These are phyloP conservation scores for Citrus maxima DNA, from an alignment of 345 rosid genomes.

Conservation along the genomic window DNA sequence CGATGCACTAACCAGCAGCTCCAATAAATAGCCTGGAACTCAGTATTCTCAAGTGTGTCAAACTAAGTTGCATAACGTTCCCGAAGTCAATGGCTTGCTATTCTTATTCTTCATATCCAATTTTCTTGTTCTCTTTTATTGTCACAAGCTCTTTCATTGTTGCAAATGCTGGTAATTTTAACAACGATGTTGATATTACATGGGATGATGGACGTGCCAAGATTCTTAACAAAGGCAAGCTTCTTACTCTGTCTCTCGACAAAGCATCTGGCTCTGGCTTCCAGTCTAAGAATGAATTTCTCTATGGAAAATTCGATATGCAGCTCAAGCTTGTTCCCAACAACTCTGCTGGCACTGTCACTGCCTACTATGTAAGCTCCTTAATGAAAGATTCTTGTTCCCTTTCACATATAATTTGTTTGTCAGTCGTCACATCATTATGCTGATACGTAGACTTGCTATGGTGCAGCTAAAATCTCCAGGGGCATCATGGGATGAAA, in stretches of 20 bases:
- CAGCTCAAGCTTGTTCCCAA: conserved; percentile 40
- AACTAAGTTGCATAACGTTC: background rate
- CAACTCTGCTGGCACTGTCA: conserved; percentile 47
- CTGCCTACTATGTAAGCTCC: conserved; percentile 32
- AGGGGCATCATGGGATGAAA: conserved; percentile 64
- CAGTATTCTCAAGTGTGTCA: background rate
- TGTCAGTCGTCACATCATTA: background rate
- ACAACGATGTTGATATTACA: conserved; percentile 9
- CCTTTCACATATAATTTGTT: background rate
- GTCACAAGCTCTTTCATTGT: background rate
- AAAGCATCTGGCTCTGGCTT: conserved; percentile 36
- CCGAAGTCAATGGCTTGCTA: background rate
- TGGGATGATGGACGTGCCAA: conserved; percentile 28
- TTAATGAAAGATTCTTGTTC: background rate
- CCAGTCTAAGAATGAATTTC: conserved; percentile 31
- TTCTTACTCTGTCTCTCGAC: conserved; percentile 29
- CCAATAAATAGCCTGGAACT: background rate
- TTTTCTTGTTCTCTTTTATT: background rate
- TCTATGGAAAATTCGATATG: conserved; percentile 33
- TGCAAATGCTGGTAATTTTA: conserved; percentile 16
- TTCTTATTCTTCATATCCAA: background rate
- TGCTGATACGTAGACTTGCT: background rate
- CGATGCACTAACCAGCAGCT: background rate
- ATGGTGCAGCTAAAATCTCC: conserved; percentile 46
- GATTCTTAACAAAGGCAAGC: conserved; percentile 29